Conservation (phyloP, 495 filamentous ascomycete genomes). For the Penicillium roqueforti region DNA sequence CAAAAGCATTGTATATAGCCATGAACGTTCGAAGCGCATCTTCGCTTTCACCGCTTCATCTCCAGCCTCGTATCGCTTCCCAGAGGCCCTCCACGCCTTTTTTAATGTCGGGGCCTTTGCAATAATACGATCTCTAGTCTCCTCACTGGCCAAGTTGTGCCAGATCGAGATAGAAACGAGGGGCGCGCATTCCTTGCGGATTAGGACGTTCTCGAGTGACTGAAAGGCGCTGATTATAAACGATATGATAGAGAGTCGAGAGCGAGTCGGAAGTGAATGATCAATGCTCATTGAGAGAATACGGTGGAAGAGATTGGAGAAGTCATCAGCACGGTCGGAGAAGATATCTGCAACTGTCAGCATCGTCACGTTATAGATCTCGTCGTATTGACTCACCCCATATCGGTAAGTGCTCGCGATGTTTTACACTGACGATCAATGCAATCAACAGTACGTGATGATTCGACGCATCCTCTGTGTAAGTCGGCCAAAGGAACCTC, state of each 20-base stretch:
- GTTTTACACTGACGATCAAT: constrained; percentile 81
- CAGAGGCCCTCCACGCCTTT: constrained; percentile 87
- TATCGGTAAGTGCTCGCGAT: constrained; percentile 77
- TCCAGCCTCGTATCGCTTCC: constrained; percentile 80
- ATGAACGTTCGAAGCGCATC: constrained; percentile 86
- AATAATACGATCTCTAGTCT: constrained; percentile 62
- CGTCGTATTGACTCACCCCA: constrained; percentile 60
- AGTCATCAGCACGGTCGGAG: constrained; percentile 69
- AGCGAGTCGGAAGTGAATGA: constrained; percentile 59
- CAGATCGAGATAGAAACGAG: constrained; percentile 93
- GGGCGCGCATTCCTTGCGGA: constrained; percentile 93
- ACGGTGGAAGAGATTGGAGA: constrained; percentile 86
- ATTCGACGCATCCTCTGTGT: constrained; percentile 82
- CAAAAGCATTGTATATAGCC: constrained; percentile 83
- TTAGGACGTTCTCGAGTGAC: constrained; percentile 82
- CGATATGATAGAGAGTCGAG: constrained; percentile 74
- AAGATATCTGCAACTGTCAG: constrained; percentile 59
- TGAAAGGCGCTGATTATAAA: constrained; percentile 92
- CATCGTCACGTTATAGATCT: not conserved
- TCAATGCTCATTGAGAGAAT: constrained; percentile 88
- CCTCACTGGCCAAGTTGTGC: constrained; percentile 80
- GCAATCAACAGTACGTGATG: constrained; percentile 83
- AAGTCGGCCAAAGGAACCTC: constrained; percentile 93
- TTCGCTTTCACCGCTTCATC: constrained; percentile 75
- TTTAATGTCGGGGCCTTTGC: constrained; percentile 64